Percentiles rank a stretch among this genome's conserved stretches.
Conservation (phyloP, 805 yeast species). For the Yarrowia divulgata region DNA sequence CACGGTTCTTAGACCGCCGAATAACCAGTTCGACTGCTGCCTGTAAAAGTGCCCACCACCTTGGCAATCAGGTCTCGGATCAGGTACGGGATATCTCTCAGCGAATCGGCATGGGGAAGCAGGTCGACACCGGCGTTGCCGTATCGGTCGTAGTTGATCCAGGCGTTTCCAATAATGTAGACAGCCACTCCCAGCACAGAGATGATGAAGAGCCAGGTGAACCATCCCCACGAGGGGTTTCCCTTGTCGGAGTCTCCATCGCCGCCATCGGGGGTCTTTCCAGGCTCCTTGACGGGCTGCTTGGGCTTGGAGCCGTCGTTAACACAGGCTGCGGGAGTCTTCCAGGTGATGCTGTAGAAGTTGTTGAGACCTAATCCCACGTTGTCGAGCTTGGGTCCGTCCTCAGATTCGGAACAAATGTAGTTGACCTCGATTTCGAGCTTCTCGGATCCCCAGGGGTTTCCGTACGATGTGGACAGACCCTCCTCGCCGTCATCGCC, state of each 20-base stretch:
- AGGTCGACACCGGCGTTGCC: constrained; percentile 68
- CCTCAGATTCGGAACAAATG: constrained; percentile 12
- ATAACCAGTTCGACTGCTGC: constrained; percentile 81
- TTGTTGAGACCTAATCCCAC: neutral
- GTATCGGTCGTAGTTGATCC: constrained; percentile 76
- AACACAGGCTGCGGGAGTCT: constrained; percentile 19
- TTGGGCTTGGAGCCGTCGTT: constrained; percentile 20
- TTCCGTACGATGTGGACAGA: constrained; percentile 7
- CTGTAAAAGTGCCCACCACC: constrained; percentile 71
- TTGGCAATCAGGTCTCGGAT: constrained; percentile 76
- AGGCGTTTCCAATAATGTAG: constrained; percentile 75
- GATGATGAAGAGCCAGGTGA: constrained; percentile 83
- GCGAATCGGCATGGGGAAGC: constrained; percentile 53
- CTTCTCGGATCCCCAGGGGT: constrained; percentile 25
- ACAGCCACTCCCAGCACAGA: constrained; percentile 72
- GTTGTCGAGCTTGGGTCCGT: constrained; percentile 21
- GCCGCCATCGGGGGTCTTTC: constrained; percentile 44
- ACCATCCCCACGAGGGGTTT: constrained; percentile 75
- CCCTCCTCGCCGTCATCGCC: constrained; percentile 9
- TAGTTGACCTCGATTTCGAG: constrained; percentile 7
- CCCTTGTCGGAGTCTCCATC: constrained; percentile 48
- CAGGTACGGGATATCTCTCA: constrained; percentile 76
- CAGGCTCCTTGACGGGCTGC: constrained; percentile 15
- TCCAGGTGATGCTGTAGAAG: constrained; percentile 12
- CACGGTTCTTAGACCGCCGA: constrained; percentile 73